Evolutionary conservation across 306 rosid genomes (phyloP), one percentile per base, ranked within the genome.

Genomic region (Arachis stenosperma): DNA sequence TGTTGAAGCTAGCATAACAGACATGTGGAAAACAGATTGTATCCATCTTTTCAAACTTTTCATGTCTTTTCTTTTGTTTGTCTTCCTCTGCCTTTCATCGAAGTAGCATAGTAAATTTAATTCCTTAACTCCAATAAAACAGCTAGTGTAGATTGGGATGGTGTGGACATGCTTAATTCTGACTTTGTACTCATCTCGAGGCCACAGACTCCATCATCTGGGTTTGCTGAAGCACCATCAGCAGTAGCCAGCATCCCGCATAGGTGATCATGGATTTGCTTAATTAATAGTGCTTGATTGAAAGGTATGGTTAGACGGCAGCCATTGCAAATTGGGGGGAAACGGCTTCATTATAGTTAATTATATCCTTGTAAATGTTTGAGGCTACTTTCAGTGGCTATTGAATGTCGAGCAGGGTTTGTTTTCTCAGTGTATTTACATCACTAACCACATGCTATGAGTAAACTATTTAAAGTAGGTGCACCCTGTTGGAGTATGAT

Each of bases 1-100:
- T 77, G 97, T 95, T 79, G 98, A 85, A n/a, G 88, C 87, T 78
- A 95, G 99, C 89, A 95, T 95, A 74, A 95, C 99, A 66, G 97
- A 95, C 59, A 91, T 91, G 88, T 95, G 99, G 99, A 87, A 84
- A 87, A 85, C 94, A 58, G 99, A 95, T 51, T 78, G 99, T 95
- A 95, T 91, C 91, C 93, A 60, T 70, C 57, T 81, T 80, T 65
- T 37, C 53, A 36, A 69, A 10, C 54, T 73, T 73, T 71, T 59
- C 7, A 6, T 72, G 76, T 56, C 68, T 75, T 75, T 69, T 54
- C n/a, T 51, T 65, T 36, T 8, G 9, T 12, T 63, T 42, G 69
- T 12, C 27, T 14, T 48, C 14, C 48, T 36, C 29, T 61, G 43
- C 12, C 53, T 47, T 43, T n/a, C 75, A 55, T 59, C 48, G 48